Percentiles rank a stretch among this genome's conserved stretches.
phyloP scores from a whole-genome alignment of 2,329 filamentous ascomycete genomes.

The Cercospora zeae-maydis region DNA sequence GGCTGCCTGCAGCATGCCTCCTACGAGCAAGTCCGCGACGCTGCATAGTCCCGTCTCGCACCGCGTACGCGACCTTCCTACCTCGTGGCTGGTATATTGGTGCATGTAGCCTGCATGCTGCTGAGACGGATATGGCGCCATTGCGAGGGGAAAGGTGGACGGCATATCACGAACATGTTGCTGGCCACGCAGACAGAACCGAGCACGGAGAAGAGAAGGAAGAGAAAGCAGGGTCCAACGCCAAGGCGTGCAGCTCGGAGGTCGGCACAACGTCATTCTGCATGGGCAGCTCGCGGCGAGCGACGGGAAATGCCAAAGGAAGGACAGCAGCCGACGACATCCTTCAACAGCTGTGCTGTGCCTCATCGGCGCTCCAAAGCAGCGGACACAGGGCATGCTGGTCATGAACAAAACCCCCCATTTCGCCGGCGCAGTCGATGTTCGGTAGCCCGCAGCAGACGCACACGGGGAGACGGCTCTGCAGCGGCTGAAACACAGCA shows the following conservation, averaged over 20 bases:
- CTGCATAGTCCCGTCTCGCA: background rate
- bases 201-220: background rate
- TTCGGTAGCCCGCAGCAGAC: background rate
- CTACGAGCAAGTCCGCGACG: background rate
- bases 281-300: background rate
- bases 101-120: background rate
- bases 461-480: conserved; percentile 1
- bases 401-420: background rate
- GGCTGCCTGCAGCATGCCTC: background rate
- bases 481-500: background rate
- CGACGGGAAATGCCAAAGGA: background rate
- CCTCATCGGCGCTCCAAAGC: background rate
- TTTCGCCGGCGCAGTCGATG: background rate
- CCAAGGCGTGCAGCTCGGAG: background rate
- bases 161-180: background rate
- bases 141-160: background rate
- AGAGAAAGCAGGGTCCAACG: background rate
- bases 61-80: background rate
- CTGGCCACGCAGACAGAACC: background rate
- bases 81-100: background rate
- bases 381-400: background rate
- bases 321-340: background rate
- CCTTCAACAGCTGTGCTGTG: background rate
- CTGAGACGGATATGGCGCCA: background rate
- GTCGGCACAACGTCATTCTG: background rate